Percentiles rank a stretch among this genome's conserved stretches.
phyloP scores from a whole-genome alignment of 208 protist species.

The Trypanosomatidae sp. region DNA sequence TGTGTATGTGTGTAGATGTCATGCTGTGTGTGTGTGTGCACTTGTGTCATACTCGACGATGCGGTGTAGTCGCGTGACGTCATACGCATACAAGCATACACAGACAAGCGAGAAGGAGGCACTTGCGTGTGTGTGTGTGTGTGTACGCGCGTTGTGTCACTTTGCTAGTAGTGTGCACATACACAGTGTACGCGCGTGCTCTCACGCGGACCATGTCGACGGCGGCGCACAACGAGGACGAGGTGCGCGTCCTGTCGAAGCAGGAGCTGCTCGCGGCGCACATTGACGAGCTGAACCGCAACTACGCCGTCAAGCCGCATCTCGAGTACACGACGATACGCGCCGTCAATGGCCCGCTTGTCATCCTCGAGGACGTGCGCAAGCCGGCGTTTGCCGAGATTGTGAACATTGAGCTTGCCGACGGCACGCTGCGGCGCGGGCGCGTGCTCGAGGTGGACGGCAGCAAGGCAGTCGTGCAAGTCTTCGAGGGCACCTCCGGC shows the following conservation, averaged over 20 bases:
- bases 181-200: too few relatives aligned
- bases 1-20: too few relatives aligned
- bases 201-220: too few relatives aligned
- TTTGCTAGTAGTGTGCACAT: too few relatives aligned
- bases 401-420: constrained; percentile 97
- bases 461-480: constrained; percentile 98
- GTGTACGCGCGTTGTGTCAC: too few relatives aligned
- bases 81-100: too few relatives aligned
- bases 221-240: too few relatives aligned
- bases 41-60: too few relatives aligned
- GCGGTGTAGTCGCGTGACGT: too few relatives aligned
- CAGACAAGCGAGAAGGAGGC: too few relatives aligned
- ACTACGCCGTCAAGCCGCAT: constrained; percentile 77
- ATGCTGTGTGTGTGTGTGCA: too few relatives aligned
- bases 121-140: too few relatives aligned
- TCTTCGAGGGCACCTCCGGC: constrained; percentile 99
- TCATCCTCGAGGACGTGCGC: constrained; percentile 99
- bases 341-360: constrained; percentile 99
- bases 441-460: constrained; percentile 99
- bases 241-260: constrained; percentile 66
- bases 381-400: constrained; percentile 99
- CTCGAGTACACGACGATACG: constrained; percentile 98
- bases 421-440: constrained; percentile 91
- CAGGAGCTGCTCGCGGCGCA: constrained; percentile 70
- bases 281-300: constrained; percentile 49